Evolutionary conservation across 2,329 filamentous ascomycete species (phyloP), one percentile per base, ranked within the genome.

Genomic region (Phialophora expanda): DNA sequence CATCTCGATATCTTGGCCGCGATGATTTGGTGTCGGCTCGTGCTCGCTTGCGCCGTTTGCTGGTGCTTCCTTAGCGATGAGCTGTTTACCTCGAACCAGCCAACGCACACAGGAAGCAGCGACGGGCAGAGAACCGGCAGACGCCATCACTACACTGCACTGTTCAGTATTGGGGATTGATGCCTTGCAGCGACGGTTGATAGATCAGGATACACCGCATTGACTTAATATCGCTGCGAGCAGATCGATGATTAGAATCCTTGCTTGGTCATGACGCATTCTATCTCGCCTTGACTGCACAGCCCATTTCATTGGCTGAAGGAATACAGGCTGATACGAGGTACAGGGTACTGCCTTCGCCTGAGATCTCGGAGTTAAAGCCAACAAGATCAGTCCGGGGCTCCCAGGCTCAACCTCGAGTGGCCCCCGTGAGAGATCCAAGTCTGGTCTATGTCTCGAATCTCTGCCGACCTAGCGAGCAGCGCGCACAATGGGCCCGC

Each of bases 381-480:
- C 6, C 8, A 8, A 20, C 44, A 4, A 7, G 6, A 17, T 9
- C 44, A 7, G 20, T 48, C 20, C 44, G 20, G 9, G 44, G 7
- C 17, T 20, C 44, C 2, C 11, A 12, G 32, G 32, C 32, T 34
- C 32, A 34, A 34, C 12, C 32, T 34, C 4, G 22, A 20, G 17
- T 26, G 11, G 11, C 12, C 56, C 5, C 7, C 22, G 48, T 14
- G 26, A 9, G n/a, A 46, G 28, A 28, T 28, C 22, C 22, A n/a
- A 3, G 22, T 0, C 48, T 7, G 22, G 9, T 55, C 9, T 44
- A 70, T 70, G 69, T 69, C 69, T 63, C 67, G 67, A 59, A 69
- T 71, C 56, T 63, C 67, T 46, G 44, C 26, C 4, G 69, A 71
- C 48, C 58, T 69, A 12, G 67, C 67, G 30, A 54, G 55, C 48